A percentile compares a stretch with the other conserved stretches of the same genome.
Conservation (phyloP, 495 filamentous ascomycete genomes). For the Aspergillus funiculosus region DNA sequence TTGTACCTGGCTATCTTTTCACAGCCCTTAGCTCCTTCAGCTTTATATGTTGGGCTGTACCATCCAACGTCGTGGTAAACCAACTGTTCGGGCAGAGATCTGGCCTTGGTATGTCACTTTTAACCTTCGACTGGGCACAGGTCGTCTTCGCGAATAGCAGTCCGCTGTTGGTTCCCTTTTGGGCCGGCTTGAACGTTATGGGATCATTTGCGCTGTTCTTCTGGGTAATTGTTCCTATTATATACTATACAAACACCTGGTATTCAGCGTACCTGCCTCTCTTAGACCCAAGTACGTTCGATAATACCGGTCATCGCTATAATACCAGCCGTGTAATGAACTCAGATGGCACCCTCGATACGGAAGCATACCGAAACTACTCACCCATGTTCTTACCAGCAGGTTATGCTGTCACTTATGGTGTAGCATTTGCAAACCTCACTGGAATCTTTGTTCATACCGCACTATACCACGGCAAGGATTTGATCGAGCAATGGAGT, state of each 20-base stretch:
- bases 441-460: slow-evolving; percentile 60
- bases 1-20: slow-evolving; percentile 77
- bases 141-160: slow-evolving; percentile 81
- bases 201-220: slow-evolving; percentile 79
- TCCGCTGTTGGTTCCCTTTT: slow-evolving; percentile 80
- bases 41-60: slow-evolving; percentile 86
- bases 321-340: slow-evolving; percentile 42
- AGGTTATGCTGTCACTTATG: slow-evolving; percentile 52
- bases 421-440: slow-evolving; percentile 65
- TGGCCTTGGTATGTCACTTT: slow-evolving; percentile 70
- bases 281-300: slow-evolving; percentile 43
- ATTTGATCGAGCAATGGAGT: slow-evolving; percentile 56
- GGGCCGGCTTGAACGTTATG: slow-evolving; percentile 86
- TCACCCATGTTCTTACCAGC: slow-evolving; percentile 46
- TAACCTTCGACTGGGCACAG: slow-evolving; percentile 94
- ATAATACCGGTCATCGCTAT: slow-evolving; percentile 40
- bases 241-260: slow-evolving; percentile 66
- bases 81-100: slow-evolving; percentile 63
- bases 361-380: slow-evolving; percentile 37
- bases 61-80: slow-evolving; percentile 61
- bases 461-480: slow-evolving; percentile 57
- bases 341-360: slow-evolving; percentile 34
- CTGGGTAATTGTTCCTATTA: slow-evolving; percentile 78
- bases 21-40: slow-evolving; percentile 87
- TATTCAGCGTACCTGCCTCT: slow-evolving; percentile 49